Evolutionary conservation across 768 basidiomycete genomes (phyloP).

Genomic region (Mycena maculata): DNA sequence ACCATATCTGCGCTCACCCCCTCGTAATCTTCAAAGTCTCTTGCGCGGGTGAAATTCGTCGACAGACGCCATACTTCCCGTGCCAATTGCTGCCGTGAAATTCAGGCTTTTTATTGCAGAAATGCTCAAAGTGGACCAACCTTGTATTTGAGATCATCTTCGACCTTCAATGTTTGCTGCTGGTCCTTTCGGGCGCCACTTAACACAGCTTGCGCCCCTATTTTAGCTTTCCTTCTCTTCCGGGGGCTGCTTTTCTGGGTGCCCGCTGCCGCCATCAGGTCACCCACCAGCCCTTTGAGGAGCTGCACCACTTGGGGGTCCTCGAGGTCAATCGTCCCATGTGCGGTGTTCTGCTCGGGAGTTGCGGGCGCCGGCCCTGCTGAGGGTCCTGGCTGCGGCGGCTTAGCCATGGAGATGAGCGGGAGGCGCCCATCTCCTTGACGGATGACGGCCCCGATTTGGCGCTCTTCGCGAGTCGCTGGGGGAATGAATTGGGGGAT

Average conservation of each 20-base stretch:
- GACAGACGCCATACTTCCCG: background rate
- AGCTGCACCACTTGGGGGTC: background rate
- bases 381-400: background rate
- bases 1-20: background rate
- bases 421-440: background rate
- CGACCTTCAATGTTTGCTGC: background rate
- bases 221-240: background rate
- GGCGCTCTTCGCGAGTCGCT: background rate
- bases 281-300: no score
- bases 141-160: background rate
- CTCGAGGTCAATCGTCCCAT: background rate
- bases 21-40: background rate
- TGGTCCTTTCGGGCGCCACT: background rate
- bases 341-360: background rate
- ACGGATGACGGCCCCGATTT: background rate
- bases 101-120: background rate
- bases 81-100: background rate
- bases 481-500: background rate
- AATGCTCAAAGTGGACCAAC: background rate
- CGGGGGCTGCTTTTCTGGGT: no score
- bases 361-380: background rate
- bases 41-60: background rate
- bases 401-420: background rate
- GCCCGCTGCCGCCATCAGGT: no score
- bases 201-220: background rate